Evolutionary conservation across 1,284 basidiomycete species (phyloP).

Genomic region (Sparassis latifolia): DNA sequence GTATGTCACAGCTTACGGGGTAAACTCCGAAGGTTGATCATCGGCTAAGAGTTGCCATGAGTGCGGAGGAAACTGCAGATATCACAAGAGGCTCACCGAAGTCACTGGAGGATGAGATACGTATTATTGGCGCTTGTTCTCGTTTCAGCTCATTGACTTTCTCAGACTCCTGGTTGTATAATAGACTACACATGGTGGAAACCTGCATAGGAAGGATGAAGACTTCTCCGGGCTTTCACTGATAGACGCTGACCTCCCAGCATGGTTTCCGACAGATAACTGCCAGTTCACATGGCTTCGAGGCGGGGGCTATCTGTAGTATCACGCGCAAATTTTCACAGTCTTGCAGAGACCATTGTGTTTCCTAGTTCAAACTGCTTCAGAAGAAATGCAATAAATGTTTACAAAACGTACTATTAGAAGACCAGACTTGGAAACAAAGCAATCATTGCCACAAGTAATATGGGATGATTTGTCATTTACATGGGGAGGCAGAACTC

Average conservation of each 20-base stretch:
- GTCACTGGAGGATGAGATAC: too few relatives aligned
- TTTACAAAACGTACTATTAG: not conserved
- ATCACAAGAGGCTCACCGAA: too few relatives aligned
- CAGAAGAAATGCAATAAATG: too few relatives aligned
- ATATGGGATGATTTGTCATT: not conserved
- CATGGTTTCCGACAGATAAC: constrained; percentile 37
- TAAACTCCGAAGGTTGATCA: constrained; percentile 1
- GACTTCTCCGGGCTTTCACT: too few relatives aligned
- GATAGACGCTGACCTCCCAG: constrained; percentile 28
- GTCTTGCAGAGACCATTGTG: constrained; percentile 1
- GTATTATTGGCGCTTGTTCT: too few relatives aligned
- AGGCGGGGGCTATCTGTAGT: constrained; percentile 27
- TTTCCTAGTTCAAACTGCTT: too few relatives aligned
- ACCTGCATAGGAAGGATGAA: not conserved
- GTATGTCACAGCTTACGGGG: constrained; percentile 5
- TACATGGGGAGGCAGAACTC: not conserved
- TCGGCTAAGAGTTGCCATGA: too few relatives aligned
- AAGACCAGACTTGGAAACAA: not conserved
- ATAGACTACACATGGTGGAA: not conserved
- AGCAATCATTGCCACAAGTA: constrained; percentile 8
- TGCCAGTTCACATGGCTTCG: constrained; percentile 37
- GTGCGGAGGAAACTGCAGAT: too few relatives aligned
- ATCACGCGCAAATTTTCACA: constrained; percentile 12
- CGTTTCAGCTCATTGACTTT: too few relatives aligned
- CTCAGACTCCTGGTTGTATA: too few relatives aligned